phyloP scores from a whole-genome alignment of 1,284 basidiomycete genomes.

The Trichosporon coremiiforme region DNA sequence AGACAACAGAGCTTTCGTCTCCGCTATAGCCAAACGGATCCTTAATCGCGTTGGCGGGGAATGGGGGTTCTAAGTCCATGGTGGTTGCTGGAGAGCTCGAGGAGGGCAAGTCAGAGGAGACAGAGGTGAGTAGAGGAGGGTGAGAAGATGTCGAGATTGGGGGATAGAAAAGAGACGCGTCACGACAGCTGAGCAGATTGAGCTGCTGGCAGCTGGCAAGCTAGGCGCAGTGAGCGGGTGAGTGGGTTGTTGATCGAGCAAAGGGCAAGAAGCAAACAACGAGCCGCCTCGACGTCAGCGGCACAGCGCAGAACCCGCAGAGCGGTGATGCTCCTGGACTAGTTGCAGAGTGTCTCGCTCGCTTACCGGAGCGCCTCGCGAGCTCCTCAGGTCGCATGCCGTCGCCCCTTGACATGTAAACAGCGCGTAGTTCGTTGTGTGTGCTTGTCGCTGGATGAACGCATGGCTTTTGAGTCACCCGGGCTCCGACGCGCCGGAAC shows the following conservation, averaged over 20 bases:
- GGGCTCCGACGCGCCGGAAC: background rate
- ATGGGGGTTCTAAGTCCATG: slow-evolving; percentile 17
- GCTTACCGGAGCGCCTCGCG: background rate
- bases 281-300: background rate
- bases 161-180: slow-evolving; percentile 16
- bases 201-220: no score
- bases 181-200: background rate
- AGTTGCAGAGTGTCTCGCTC: background rate
- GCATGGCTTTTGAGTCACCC: slow-evolving; percentile 5
- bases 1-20: background rate
- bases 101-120: background rate
- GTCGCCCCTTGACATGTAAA: background rate
- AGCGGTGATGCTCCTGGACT: background rate
- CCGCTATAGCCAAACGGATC: slow-evolving; percentile 24
- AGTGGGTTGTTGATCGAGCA: background rate
- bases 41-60: slow-evolving; percentile 28
- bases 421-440: background rate
- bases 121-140: background rate
- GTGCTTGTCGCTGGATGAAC: background rate
- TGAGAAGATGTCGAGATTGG: background rate
- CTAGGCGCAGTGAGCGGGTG: no score
- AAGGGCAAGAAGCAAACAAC: background rate
- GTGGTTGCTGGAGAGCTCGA: slow-evolving; percentile 5
- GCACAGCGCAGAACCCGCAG: background rate
- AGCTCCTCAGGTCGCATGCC: background rate